Base-by-base conservation (phyloP, 805 yeast species). In the Sugiyamaella qingdaonensis region DNA sequence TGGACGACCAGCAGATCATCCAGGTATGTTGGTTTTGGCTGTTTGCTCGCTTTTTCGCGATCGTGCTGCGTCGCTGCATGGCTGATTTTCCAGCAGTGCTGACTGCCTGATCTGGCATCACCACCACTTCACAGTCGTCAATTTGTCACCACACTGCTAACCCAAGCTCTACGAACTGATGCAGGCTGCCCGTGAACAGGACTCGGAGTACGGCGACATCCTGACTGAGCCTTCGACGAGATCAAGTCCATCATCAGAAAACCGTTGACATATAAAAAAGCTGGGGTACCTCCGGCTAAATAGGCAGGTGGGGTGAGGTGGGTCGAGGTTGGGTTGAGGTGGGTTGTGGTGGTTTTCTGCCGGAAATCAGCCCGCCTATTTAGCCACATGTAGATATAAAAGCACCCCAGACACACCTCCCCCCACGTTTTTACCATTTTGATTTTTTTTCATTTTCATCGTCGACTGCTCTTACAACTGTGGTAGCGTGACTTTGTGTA, bases 1-100 rank as follows among this genome's bases (percentile, higher is more conserved):
- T 94, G 91, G 81, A 86, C 24, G 92, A 94, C 7, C 97, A 94
- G 60, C 98, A 94, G 71, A 76, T 90, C 50, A 82, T 83, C 5
- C 99, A 92, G 71, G 70, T 69, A 55, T n/a, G 67, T 59, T 13
- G 4, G 11, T 44, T 21, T 44, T 44, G 16, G 16, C n/a, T n/a
- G 36, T 16, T n/a, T 46, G n/a, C 14, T 2, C 10, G 11, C 11
- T 24, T 16, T 34, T 13, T 18, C 13, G 4, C 14, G 19, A 21
- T 13, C 19, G n/a, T 24, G 29, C 29, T 24, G 29, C 7, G 29
- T 24, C 29, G 29, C 29, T 24, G 29, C 29, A 24, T 4, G 29
- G 29, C 29, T 24, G 29, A 24, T 24, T 24, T 35, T 9, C 10
- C 9, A 16, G n/a, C 8, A 37, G 35, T 18, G 5, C 10, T n/a